Evolutionary conservation across 208 protist genomes (phyloP), one percentile per base, ranked within the genome.

Genomic region (Spongospora subterranea): DNA sequence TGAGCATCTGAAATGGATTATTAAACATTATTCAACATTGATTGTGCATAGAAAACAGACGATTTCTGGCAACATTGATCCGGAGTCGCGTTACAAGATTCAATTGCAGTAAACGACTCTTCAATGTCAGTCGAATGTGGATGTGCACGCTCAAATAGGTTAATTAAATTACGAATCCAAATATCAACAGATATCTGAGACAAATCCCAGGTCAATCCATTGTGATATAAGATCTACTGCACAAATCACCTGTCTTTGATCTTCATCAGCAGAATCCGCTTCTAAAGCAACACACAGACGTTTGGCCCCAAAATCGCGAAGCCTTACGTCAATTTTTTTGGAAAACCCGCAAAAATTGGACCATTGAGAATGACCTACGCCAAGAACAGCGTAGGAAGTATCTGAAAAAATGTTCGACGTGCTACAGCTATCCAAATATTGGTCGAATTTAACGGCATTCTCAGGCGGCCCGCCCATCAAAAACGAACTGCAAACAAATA

Each of bases 401-500:
- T 6, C 6, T 24, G 50, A 60, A 24, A 60, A 60, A 35, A 82
- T 43, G 17, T 6, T 43, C 35, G n/a, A 20, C 6, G 71, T 6
- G 13, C 13, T 35, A 13, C 13, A 6, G 71, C 40, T 6, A n/a
- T 82, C 71, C 6, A 82, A n/a, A 43, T 40, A 82, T 20, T 82
- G 17, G 6, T 82, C 35, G 71, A 82, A 82, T n/a, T 39, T 6
- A n/a, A 43, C 71, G n/a, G 71, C 71, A n/a, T 82, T 82, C 13
- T 45, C 35, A 13, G 71, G 71, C 6, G 71, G 17, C 17, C 35
- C 71, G n/a, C 71, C 71, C 11, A 39, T n/a, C n/a, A 82, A 43
- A n/a, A 82, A 82, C 71, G 71, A 40, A n/a, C 71, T 82, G 71
- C 35, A 39, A 13, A 82, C 71, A n/a, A 82, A 45, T 6, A 82